Base-by-base conservation (phyloP, 2,329 filamentous ascomycete genomes). In the Dactylellina leptospora region DNA sequence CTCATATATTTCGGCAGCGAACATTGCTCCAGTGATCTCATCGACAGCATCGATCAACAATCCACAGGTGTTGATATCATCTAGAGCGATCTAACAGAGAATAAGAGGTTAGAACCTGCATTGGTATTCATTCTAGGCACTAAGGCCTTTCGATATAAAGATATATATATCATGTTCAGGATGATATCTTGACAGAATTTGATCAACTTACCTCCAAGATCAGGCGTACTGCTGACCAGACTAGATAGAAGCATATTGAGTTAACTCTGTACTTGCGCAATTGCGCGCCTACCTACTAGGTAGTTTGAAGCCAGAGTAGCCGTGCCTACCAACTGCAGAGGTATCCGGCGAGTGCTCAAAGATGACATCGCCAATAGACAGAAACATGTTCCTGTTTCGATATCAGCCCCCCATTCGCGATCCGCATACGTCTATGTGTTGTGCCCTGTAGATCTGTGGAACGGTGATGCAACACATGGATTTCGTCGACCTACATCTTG, bases 321-420 rank as follows among this genome's bases (percentile, higher is more conserved):
- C 6, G 5, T 44, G 5, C 47, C n/a, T 48, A 59, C 55, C 40
- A 11, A 47, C 40, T 4, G 73, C 55, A 1, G 62, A 58, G 11
- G 54, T 70, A 16, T 74, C 61, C 6, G 73, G 73, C n/a, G 47
- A 53, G 18, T 70, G 50, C 25, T 70, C 58, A 36, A 74, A 70
- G 3, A 45, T 42, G 8, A 73, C 71, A 59, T 74, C 73, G 2
- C 60, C 56, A 30, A 74, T 70, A 28, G 55, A 36, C 38, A 48
- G 61, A 50, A 68, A 74, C 18, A 59, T 48, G 11, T 22, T 48
- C 55, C 55, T 59, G 16, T 20, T 16, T 23, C 2, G 9, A 5
- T n/a, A 25, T n/a, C n/a, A n/a, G 1, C 22, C 20, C 13, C 6
- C 1, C 42, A 33, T 23, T 11, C 5, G 16, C 30, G 30, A 33